These are phyloP conservation scores for Debaryomyces psychrophilus DNA, from an alignment of 1,139 yeast species.

Conservation along the genomic window DNA sequence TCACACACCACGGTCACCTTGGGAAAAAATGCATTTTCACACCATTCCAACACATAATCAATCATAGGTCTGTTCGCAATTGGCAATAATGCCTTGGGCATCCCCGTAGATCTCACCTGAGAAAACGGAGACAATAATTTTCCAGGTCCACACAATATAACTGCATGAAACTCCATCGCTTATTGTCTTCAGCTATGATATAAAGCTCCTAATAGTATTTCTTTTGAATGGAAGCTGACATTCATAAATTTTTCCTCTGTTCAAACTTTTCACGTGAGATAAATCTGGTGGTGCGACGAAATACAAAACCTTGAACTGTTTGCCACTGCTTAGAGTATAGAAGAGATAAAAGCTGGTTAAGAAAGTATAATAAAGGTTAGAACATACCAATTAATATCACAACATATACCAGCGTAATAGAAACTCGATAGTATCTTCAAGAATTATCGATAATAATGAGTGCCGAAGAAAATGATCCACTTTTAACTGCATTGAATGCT, in stretches of 20 bases:
- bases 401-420: neutral
- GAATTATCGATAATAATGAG: conserved; percentile 38
- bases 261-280: conserved; percentile 9
- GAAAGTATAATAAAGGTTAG: conserved; percentile 1
- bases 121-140: conserved; percentile 72
- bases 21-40: conserved; percentile 80
- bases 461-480: conserved; percentile 69
- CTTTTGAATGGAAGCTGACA: neutral
- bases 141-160: conserved; percentile 88
- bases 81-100: conserved; percentile 84
- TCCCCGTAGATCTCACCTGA: conserved; percentile 56
- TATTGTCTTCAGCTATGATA: neutral
- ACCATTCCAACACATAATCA: conserved; percentile 89
- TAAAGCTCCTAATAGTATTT: neutral
- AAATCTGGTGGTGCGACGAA: conserved; percentile 5
- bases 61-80: conserved; percentile 91
- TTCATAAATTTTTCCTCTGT: conserved; percentile 9
- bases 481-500: conserved; percentile 66
- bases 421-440: neutral
- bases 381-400: neutral
- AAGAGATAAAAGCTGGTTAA: neutral
- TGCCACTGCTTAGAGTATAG: conserved; percentile 11
- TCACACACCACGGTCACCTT: conserved; percentile 47
- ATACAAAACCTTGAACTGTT: conserved; percentile 7
- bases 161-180: conserved; percentile 87